Base-by-base conservation (phyloP, 306 rosid genomes). In the Sechiopsis laciniata region DNA sequence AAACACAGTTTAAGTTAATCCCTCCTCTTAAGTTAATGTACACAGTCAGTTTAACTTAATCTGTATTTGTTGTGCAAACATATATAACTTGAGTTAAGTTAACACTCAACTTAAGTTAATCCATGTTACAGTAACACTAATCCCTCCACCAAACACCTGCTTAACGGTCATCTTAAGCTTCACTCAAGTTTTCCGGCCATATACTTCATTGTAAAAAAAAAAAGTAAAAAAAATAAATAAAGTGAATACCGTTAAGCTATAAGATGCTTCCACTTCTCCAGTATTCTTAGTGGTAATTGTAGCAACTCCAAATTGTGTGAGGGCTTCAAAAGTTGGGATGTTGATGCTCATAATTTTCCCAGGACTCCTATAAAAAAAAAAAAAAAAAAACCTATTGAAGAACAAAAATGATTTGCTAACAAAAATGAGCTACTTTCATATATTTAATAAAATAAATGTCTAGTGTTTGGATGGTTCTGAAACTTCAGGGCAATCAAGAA, bases 221-320 rank as follows among this genome's bases (percentile, higher is more conserved):
- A n/a, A n/a, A n/a, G n/a, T n/a, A n/a, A n/a, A n/a, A n/a, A n/a
- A n/a, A n/a, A n/a, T n/a, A n/a, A n/a, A n/a, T n/a, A n/a, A n/a
- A n/a, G 16, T 60, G 55, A 79, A 56, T 89, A 90, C 97, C 96
- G 98, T 93, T 77, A 93, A 87, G 77, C 97, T 80, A 85, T 93
- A 93, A 42, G 98, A 93, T 72, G 97, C 98, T 88, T 90, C 98
- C 77, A 93, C 80, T 82, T 88, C 97, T 81, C 97, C 97, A 57
- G 85, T 93, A 79, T 93, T 93, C 77, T 86, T 88, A 13, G 97
- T 79, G 19, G 91, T 78, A 75, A 93, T 63, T 54, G 90, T 84
- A 48, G 96, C 98, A 68, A 88, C 84, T 77, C 98, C 98, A 80
- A 87, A 84, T 85, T 93, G 97, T 71, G 90, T 77, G 69, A 93